Percentiles rank a stretch among this genome's conserved stretches.
Evolutionary conservation across 139 green algal genomes (phyloP).

Genomic region (Auxenochlorella protothecoides): DNA sequence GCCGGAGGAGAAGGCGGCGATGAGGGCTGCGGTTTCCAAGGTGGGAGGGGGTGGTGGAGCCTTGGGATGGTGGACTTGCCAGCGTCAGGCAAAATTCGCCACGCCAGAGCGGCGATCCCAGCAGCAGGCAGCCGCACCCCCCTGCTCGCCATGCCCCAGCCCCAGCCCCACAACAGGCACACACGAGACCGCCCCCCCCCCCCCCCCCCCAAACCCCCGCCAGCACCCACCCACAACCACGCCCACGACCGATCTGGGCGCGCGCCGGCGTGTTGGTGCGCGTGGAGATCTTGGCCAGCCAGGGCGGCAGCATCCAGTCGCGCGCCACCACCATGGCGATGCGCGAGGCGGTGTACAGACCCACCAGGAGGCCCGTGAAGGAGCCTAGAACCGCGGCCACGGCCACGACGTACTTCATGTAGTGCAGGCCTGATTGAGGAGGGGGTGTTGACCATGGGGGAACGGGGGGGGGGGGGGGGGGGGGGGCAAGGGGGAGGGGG

Average conservation of each 20-base stretch:
- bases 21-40: no score
- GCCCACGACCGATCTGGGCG: slow-evolving; percentile 18
- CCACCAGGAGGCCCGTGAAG: slow-evolving; percentile 18
- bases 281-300: slow-evolving; percentile 15
- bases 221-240: slow-evolving; percentile 8
- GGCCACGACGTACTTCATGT: slow-evolving; percentile 4
- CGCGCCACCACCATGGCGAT: slow-evolving; percentile 21
- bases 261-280: slow-evolving; percentile 24
- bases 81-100: no score
- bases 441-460: slow-evolving; percentile 1
- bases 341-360: slow-evolving; percentile 18
- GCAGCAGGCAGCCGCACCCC: no score
- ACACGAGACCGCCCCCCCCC: no score
- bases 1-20: slow-evolving; percentile 9
- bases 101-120: no score
- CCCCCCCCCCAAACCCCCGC: no score
- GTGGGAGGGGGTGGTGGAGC: no score
- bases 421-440: neutral
- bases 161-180: no score
- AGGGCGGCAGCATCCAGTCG: slow-evolving; percentile 28
- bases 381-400: slow-evolving; percentile 17
- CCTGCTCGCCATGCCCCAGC: no score
- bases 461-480: no score
- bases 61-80: no score
- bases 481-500: no score